These are phyloP conservation scores for Colletotrichum sublineola DNA, from an alignment of 2,329 filamentous ascomycete species.

Conservation along the genomic window DNA sequence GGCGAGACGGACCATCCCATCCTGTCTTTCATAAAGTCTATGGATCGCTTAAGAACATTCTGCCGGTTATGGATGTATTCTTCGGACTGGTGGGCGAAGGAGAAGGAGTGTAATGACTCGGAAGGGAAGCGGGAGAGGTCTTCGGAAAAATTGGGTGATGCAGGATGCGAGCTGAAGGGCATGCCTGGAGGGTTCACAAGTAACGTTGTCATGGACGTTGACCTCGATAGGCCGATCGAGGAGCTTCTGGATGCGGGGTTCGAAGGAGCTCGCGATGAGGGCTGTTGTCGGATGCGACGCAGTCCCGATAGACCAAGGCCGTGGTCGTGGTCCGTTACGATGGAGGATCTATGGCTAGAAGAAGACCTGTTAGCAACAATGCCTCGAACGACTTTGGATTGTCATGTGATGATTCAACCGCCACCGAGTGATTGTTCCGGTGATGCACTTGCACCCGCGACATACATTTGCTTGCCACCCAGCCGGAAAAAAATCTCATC, in stretches of 20 bases:
- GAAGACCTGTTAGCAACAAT: conserved; percentile 36
- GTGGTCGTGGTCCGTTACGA: conserved; percentile 89
- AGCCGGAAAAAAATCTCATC: neutral
- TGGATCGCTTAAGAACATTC: conserved; percentile 90
- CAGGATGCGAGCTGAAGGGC: conserved; percentile 71
- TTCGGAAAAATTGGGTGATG: conserved; percentile 84
- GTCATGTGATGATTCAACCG: conserved; percentile 38
- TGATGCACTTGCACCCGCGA: conserved; percentile 38
- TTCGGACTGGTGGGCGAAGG: conserved; percentile 95
- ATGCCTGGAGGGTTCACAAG: conserved; percentile 68
- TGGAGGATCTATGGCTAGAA: conserved; percentile 73
- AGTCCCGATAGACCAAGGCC: conserved; percentile 87
- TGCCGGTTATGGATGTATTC: conserved; percentile 92
- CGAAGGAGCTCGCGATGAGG: conserved; percentile 74
- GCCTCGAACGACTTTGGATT: conserved; percentile 25
- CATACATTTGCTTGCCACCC: conserved; percentile 18
- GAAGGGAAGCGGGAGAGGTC: conserved; percentile 93
- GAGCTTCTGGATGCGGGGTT: conserved; percentile 73
- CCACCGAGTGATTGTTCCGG: conserved; percentile 27
- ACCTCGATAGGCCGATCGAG: conserved; percentile 71
- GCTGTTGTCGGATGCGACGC: conserved; percentile 92
- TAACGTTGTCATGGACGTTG: conserved; percentile 78
- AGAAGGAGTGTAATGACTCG: conserved; percentile 97
- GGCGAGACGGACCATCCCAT: conserved; percentile 80
- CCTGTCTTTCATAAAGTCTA: conserved; percentile 96